A percentile compares a stretch with the other conserved stretches of the same genome.
phyloP scores from a whole-genome alignment of 805 yeast genomes.

The Tetrapisispora phaffii region DNA sequence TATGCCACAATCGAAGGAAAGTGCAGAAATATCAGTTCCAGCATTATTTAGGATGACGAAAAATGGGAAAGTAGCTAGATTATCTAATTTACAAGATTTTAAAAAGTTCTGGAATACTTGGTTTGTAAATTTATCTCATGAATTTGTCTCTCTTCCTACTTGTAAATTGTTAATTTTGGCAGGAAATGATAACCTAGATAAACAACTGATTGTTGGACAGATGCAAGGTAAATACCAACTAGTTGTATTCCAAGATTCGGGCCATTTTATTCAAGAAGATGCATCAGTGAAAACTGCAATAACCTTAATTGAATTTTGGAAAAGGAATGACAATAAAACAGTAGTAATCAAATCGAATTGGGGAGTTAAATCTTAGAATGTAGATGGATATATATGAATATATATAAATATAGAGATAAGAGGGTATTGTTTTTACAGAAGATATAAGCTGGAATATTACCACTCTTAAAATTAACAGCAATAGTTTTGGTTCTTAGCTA shows the following conservation, averaged over 20 bases:
- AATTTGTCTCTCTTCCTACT: conserved; percentile 39
- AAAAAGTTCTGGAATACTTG: conserved; percentile 69
- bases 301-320: conserved; percentile 39
- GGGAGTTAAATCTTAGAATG: conserved; percentile 20
- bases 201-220: conserved; percentile 80
- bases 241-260: conserved; percentile 68
- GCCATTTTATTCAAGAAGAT: conserved; percentile 96
- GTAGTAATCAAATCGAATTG: conserved; percentile 33
- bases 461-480: too few species aligned
- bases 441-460: too few species aligned
- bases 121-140: conserved; percentile 61
- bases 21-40: conserved; percentile 77
- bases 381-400: background rate
- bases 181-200: conserved; percentile 83
- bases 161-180: conserved; percentile 74
- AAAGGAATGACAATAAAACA: conserved; percentile 31
- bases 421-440: too few species aligned
- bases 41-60: conserved; percentile 36
- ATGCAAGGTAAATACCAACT: conserved; percentile 97
- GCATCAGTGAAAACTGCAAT: conserved; percentile 57
- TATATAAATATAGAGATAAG: too few species aligned
- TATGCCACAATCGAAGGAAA: conserved; percentile 42
- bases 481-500: too few species aligned
- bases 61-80: conserved; percentile 41
- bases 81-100: conserved; percentile 51